A percentile compares a stretch with the other conserved stretches of the same genome.
These are phyloP conservation scores for Peronospora belbahrii DNA, from an alignment of 352 stramenopile genomes.

Conservation along the genomic window DNA sequence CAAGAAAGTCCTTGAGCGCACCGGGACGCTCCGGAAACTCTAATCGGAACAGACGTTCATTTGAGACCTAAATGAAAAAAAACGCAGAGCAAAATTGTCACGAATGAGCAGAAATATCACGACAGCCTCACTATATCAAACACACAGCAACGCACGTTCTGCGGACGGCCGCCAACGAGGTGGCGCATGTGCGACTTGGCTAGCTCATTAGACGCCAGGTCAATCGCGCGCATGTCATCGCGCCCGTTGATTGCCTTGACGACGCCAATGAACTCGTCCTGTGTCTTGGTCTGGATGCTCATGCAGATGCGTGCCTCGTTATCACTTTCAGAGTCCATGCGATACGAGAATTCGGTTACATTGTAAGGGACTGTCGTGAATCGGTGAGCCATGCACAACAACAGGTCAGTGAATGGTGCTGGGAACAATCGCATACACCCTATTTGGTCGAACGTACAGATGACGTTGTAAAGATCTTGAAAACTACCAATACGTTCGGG, in stretches of 20 bases:
- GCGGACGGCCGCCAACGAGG: constrained; percentile 87
- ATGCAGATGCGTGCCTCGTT: constrained; percentile 90
- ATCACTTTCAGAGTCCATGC: constrained; percentile 73
- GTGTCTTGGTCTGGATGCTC: constrained; percentile 90
- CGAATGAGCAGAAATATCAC: constrained; percentile 1
- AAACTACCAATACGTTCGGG: constrained; percentile 92
- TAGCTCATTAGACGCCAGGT: constrained; percentile 94
- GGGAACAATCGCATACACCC: neutral
- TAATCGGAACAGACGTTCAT: constrained; percentile 94
- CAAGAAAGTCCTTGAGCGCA: constrained; percentile 90
- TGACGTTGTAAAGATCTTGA: constrained; percentile 64
- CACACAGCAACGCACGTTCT: constrained; percentile 34
- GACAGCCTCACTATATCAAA: neutral
- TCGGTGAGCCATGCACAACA: neutral
- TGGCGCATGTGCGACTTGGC: constrained; percentile 94
- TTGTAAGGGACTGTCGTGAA: constrained; percentile 53
- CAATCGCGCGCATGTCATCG: constrained; percentile 84
- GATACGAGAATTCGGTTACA: constrained; percentile 97
- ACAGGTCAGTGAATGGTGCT: neutral
- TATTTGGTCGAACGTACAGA: constrained; percentile 38
- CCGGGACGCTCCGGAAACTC: constrained; percentile 93
- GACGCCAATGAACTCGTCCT: constrained; percentile 52
- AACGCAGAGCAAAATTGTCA: neutral
- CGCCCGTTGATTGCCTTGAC: constrained; percentile 58
- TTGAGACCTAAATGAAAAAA: constrained; percentile 36